A percentile compares a stretch with the other conserved stretches of the same genome.
Conservation (phyloP, 257 asterid species). For the Rehmannia glutinosa region DNA sequence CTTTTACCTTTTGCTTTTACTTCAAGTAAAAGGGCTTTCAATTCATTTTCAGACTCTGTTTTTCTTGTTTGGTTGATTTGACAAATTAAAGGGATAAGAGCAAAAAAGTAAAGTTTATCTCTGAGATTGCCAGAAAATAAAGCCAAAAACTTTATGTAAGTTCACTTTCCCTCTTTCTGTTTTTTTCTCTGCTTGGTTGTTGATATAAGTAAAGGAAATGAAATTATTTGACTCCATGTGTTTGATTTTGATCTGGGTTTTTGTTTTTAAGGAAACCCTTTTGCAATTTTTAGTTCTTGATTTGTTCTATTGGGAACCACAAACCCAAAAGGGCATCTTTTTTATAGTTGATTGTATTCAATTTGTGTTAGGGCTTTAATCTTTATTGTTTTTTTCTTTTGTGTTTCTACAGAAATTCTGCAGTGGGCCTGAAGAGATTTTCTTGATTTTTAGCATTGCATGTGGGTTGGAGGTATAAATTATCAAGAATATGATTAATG, state of each 20-base stretch:
- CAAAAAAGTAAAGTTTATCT: neutral
- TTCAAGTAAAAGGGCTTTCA: constrained; percentile 12
- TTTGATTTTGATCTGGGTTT: neutral
- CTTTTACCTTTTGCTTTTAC: constrained; percentile 11
- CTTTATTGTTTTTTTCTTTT: neutral
- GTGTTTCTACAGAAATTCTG: constrained; percentile 16
- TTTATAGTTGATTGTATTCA: too few species aligned
- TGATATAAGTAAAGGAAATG: too few species aligned
- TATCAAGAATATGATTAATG: constrained; percentile 48
- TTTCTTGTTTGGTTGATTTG: neutral
- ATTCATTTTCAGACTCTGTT: neutral
- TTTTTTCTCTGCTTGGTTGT: neutral
- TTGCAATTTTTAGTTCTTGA: too few species aligned
- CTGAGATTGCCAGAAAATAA: neutral
- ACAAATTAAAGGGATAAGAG: neutral
- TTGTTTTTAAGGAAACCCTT: too few species aligned
- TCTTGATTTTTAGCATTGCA: neutral
- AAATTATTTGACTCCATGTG: too few species aligned
- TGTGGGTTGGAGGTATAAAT: too few species aligned
- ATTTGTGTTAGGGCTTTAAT: neutral
- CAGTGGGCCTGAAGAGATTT: neutral
- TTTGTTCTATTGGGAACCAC: neutral
- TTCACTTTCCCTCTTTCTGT: neutral
- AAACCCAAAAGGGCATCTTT: neutral
- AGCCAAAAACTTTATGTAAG: neutral